Percentiles rank a stretch among this genome's conserved stretches.
Conservation (phyloP, 2,329 filamentous ascomycete genomes). For the Harringtonia lauricola region DNA sequence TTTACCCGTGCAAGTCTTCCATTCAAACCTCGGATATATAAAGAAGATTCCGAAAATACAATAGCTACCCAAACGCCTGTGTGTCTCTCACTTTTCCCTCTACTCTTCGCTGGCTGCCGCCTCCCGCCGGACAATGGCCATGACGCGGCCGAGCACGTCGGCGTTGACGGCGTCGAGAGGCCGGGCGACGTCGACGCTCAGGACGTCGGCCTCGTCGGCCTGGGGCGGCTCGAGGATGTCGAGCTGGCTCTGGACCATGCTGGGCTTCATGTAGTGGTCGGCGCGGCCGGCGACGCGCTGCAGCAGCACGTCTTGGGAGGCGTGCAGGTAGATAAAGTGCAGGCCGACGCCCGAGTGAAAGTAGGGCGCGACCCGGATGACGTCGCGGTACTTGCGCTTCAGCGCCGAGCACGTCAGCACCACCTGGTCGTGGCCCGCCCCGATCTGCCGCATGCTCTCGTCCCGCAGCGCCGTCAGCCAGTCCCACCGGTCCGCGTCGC, state of each 20-base stretch:
- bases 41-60: no score
- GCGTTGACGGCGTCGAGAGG: conserved; percentile 47
- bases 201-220: conserved; percentile 58
- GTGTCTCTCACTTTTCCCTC: no score
- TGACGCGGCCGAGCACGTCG: conserved; percentile 45
- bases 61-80: no score
- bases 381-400: conserved; percentile 94
- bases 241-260: conserved; percentile 92
- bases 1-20: no score
- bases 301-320: conserved; percentile 63
- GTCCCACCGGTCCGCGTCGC: conserved; percentile 92
- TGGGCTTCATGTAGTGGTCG: conserved; percentile 90
- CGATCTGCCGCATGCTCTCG: conserved; percentile 47
- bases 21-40: no score
- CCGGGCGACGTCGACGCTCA: conserved; percentile 57
- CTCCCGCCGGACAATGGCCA: neutral
- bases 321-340: conserved; percentile 87
- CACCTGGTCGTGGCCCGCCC: conserved; percentile 59
- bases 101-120: neutral
- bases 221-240: conserved; percentile 74
- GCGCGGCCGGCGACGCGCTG: conserved; percentile 63
- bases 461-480: conserved; percentile 77
- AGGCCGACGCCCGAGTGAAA: conserved; percentile 62
- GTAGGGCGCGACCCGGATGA: conserved; percentile 72
- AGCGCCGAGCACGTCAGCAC: conserved; percentile 92